phyloP scores from a whole-genome alignment of 495 filamentous ascomycete genomes.

The Podospora didyma region DNA sequence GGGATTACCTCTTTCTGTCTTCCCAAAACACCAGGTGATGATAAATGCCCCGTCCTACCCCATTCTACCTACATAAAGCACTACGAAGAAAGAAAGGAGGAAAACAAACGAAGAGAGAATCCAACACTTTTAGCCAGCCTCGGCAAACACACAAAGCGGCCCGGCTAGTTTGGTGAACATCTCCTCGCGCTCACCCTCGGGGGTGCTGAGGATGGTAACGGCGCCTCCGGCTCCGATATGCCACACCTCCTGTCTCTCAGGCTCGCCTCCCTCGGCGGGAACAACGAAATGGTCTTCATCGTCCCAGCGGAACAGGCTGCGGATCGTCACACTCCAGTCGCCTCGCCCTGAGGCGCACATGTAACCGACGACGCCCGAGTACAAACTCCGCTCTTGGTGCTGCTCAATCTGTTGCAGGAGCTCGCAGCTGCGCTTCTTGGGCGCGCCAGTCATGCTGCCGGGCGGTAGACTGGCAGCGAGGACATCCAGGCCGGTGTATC shows the following conservation, averaged over 20 bases:
- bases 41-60: too few species aligned
- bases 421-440: slow-evolving; percentile 86
- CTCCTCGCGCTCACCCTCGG: slow-evolving; percentile 81
- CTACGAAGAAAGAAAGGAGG: not conserved
- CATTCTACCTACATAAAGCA: not conserved
- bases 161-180: slow-evolving; percentile 79
- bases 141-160: slow-evolving; percentile 54
- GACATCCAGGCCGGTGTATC: slow-evolving; percentile 64
- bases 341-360: slow-evolving; percentile 79
- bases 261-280: slow-evolving; percentile 12
- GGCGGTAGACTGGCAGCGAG: slow-evolving; percentile 77
- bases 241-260: slow-evolving; percentile 55
- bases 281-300: slow-evolving; percentile 37
- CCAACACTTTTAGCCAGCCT: slow-evolving; percentile 15
- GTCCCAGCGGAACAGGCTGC: slow-evolving; percentile 68
- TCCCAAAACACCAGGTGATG: too few species aligned
- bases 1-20: too few species aligned
- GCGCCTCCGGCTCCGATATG: slow-evolving; percentile 85
- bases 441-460: slow-evolving; percentile 92
- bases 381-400: slow-evolving; percentile 66
- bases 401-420: slow-evolving; percentile 66
- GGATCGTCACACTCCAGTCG: slow-evolving; percentile 85
- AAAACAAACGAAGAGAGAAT: not conserved
- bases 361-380: slow-evolving; percentile 87
- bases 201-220: slow-evolving; percentile 73